Evolutionary conservation across 129 eudicot genomes (phyloP), one percentile per base, ranked within the genome.

Genomic region (Centella asiatica): DNA sequence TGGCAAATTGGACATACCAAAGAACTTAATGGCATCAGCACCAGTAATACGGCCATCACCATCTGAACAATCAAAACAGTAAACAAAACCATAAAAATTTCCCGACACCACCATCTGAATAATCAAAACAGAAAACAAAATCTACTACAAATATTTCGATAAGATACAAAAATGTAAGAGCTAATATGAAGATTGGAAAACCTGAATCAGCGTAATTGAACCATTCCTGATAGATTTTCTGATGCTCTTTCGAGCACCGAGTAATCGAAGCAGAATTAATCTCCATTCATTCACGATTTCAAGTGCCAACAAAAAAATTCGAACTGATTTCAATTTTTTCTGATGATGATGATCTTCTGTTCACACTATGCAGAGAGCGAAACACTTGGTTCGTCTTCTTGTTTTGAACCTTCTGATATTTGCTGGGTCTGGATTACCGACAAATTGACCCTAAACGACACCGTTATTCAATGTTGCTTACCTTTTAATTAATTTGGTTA

Each of bases 21-120:
- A 90, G 68, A 86, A 86, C 77, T 81, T 77, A 6, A 78, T 81
- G 32, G 95, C 97, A 61, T 90, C 97, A 17, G 20, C 72, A 34
- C 97, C 97, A 4, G 85, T 86, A 28, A 90, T 76, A 18, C 97
- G 90, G 22, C 90, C 95, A 84, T 90, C 97, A 45, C 84, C 83
- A 66, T 90, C 95, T 90, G 58, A 31, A 69, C 25, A 42, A 44
- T 3, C 15, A 6, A 66, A 28, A 74, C 24, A 42, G 2, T 24
- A 3, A 57, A 53, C 22, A 3, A 68, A 18, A n/a, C n/a, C n/a
- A n/a, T n/a, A n/a, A n/a, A n/a, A n/a, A n/a, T n/a, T n/a, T n/a
- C n/a, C n/a, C n/a, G n/a, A n/a, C 95, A 84, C 86, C 97, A 45
- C 84, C 83, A 66, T 90, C 95, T 90, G 58, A 31, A 69, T 27